Evolutionary conservation across 225 moss, liverwort and hornwort species (phyloP).

Genomic region (Pseudoscleropodium purum): DNA sequence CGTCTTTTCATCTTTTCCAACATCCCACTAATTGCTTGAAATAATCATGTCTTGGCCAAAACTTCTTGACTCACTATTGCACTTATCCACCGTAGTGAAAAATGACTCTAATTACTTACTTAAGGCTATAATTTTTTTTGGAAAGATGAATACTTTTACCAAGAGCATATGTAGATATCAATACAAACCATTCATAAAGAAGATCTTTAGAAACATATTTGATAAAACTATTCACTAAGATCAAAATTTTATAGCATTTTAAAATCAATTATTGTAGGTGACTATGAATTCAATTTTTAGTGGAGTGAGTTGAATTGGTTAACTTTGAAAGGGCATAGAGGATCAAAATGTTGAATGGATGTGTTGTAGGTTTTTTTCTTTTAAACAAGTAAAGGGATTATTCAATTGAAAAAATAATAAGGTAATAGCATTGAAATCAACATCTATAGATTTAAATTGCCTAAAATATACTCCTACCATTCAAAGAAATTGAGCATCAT

Average conservation of each 20-base stretch:
- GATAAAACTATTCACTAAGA: neutral
- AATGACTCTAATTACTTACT: no score
- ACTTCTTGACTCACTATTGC: no score
- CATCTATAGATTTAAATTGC: neutral
- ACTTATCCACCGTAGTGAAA: no score
- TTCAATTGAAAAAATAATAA: neutral
- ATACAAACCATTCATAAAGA: neutral
- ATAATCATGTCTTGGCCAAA: no score
- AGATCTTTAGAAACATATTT: neutral
- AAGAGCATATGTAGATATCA: neutral
- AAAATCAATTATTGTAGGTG: neutral
- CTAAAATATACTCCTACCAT: neutral
- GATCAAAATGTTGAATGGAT: neutral
- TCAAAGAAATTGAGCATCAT: accelerated
- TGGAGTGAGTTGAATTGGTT: neutral
- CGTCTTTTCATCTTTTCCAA: no score
- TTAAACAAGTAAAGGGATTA: no score
- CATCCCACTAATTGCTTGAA: no score
- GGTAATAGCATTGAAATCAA: accelerated
- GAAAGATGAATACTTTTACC: neutral
- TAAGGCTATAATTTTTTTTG: no score
- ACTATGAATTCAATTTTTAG: accelerated
- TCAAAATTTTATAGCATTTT: neutral
- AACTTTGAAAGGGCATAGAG: neutral
- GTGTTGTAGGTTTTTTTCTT: no score